Percentiles rank a stretch among this genome's conserved stretches.
Evolutionary conservation across 257 asterid genomes (phyloP).

Genomic region (Anisodus acutangulus): DNA sequence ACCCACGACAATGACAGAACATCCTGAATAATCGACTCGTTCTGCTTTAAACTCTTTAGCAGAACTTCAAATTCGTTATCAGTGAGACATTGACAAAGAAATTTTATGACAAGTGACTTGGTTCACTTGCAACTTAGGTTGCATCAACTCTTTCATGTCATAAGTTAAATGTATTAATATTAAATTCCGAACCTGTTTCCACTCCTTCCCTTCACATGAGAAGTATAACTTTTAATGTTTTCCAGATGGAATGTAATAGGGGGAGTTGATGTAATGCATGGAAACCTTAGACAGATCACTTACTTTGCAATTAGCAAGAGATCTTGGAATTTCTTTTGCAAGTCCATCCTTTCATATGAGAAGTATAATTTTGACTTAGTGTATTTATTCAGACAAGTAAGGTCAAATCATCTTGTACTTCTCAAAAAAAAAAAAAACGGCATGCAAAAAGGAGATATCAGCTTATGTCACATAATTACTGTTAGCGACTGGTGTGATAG

Average conservation of each 20-base stretch:
- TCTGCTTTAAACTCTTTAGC: not conserved
- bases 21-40: not conserved
- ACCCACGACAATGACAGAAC: too few relatives aligned
- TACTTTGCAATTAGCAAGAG: not conserved
- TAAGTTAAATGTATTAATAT: not conserved
- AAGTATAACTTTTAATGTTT: not conserved
- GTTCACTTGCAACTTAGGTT: not conserved
- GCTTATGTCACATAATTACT: not conserved
- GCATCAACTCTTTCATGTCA: not conserved
- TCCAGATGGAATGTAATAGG: not conserved
- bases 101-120: not conserved
- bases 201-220: not conserved
- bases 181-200: not conserved
- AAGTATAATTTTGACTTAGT: not conserved
- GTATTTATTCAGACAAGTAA: not conserved
- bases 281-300: not conserved
- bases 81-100: not conserved
- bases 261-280: not conserved
- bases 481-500: not conserved
- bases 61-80: not conserved
- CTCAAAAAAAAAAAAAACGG: not conserved
- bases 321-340: not conserved
- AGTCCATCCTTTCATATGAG: not conserved
- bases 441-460: not conserved
- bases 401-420: conserved; percentile 3